phyloP scores from a whole-genome alignment of 805 yeast species.

The Priceomyces fermenticarens region DNA sequence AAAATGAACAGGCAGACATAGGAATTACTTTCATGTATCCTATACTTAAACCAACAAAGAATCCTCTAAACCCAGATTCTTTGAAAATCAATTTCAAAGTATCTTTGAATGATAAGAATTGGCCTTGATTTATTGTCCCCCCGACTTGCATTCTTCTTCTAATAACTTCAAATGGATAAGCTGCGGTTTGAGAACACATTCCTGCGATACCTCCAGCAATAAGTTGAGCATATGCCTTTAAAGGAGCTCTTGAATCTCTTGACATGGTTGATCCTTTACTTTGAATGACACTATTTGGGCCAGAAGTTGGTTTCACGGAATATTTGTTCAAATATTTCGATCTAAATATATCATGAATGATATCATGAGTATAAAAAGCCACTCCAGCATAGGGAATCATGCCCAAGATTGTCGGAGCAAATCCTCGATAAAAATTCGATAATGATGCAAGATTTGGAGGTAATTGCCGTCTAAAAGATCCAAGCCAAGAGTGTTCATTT shows the following conservation, averaged over 20 bases:
- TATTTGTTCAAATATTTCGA: slow-evolving; percentile 52
- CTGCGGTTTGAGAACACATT: slow-evolving; percentile 90
- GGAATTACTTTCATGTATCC: slow-evolving; percentile 95
- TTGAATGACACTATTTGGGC: slow-evolving; percentile 15
- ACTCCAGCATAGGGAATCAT: slow-evolving; percentile 99
- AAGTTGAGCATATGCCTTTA: slow-evolving; percentile 88
- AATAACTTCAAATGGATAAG: slow-evolving; percentile 94
- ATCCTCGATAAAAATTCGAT: slow-evolving; percentile 88
- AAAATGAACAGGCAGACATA: slow-evolving; percentile 95
- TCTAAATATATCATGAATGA: slow-evolving; percentile 81
- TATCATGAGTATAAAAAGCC: slow-evolving; percentile 90
- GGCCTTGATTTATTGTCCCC: slow-evolving; percentile 64
- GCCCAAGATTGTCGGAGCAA: slow-evolving; percentile 88
- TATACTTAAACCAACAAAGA: slow-evolving; percentile 89
- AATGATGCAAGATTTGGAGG: slow-evolving; percentile 34
- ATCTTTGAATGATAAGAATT: slow-evolving; percentile 48
- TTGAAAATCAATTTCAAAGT: slow-evolving; percentile 60
- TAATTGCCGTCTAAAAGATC: slow-evolving; percentile 27
- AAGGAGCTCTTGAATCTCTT: slow-evolving; percentile 56
- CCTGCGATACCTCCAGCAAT: slow-evolving; percentile 97
- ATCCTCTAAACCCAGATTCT: slow-evolving; percentile 82
- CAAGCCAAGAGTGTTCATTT: slow-evolving; percentile 37
- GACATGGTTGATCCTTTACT: slow-evolving; percentile 25
- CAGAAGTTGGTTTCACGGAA: slow-evolving; percentile 35
- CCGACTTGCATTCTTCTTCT: slow-evolving; percentile 96